Conservation (phyloP, 495 filamentous ascomycete species). For the Penicillium daleae region DNA sequence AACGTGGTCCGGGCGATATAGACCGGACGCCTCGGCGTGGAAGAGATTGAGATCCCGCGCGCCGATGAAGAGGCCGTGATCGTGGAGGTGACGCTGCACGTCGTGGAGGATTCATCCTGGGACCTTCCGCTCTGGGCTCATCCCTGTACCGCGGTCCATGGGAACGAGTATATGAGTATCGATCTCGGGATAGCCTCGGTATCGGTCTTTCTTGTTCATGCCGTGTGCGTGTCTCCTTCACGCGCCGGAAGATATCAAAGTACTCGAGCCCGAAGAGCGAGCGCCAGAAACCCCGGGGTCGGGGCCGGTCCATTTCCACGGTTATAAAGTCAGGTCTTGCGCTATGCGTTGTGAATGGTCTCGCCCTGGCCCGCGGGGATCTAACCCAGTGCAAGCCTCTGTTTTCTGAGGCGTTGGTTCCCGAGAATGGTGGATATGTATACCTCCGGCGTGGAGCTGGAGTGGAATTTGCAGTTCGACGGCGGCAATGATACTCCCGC, state of each 20-base stretch:
- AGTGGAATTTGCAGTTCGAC: not conserved
- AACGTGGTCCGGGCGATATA: not conserved
- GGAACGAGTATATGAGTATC: not conserved
- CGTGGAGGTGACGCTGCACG: not conserved
- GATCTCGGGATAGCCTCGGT: not conserved
- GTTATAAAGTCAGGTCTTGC: not conserved
- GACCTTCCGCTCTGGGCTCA: not conserved
- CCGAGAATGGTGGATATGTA: not conserved
- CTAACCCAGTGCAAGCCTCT: not conserved
- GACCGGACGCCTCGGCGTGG: not conserved
- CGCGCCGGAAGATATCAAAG: not conserved
- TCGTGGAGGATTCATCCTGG: not conserved
- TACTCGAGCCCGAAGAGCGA: not conserved
- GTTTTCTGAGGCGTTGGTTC: not conserved
- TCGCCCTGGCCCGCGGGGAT: not conserved
- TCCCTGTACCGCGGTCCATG: not conserved
- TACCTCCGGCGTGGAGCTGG: not conserved
- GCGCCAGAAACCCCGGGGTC: not conserved
- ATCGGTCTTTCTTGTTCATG: not conserved
- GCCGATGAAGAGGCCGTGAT: not conserved
- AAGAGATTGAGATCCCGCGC: not conserved
- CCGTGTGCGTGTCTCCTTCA: not conserved
- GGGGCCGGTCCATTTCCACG: not conserved
- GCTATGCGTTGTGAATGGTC: not conserved
- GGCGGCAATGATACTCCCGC: not conserved